Evolutionary conservation across 352 stramenopile species (phyloP).

Genomic region (Phytophthora sp.): DNA sequence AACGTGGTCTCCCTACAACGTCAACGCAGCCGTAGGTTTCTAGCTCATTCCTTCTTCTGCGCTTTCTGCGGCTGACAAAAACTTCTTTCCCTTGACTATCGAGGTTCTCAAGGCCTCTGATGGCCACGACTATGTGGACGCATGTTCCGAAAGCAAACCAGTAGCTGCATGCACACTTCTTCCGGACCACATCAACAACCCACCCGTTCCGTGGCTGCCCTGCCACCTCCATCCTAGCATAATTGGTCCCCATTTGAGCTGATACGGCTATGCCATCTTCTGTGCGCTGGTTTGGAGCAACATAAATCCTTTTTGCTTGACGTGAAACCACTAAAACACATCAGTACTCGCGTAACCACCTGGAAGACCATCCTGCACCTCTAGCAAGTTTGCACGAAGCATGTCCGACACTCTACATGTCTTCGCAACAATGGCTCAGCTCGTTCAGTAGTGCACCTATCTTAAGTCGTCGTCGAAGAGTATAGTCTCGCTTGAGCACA

Average conservation of each 20-base stretch:
- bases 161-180: not conserved
- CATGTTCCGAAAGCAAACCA: not conserved
- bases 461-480: constrained; percentile 3
- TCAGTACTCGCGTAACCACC: not conserved
- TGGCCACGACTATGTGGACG: not conserved
- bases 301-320: not conserved
- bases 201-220: not conserved
- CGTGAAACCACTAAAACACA: not conserved
- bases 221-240: not conserved
- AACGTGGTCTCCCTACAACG: not conserved
- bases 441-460: constrained; percentile 3
- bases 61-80: not conserved
- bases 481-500: constrained; percentile 25
- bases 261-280: not conserved
- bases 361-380: not conserved
- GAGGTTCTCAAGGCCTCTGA: not conserved
- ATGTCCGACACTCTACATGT: not conserved
- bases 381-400: not conserved
- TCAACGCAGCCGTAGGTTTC: not conserved
- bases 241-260: not conserved
- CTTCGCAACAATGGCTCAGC: not conserved
- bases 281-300: not conserved
- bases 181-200: not conserved
- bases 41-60: not conserved
- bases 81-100: not conserved